A percentile compares a stretch with the other conserved stretches of the same genome.
These are phyloP conservation scores for Apophysomyces ossiformis DNA, from an alignment of 371 early-diverging fungal genomes.

Conservation along the genomic window DNA sequence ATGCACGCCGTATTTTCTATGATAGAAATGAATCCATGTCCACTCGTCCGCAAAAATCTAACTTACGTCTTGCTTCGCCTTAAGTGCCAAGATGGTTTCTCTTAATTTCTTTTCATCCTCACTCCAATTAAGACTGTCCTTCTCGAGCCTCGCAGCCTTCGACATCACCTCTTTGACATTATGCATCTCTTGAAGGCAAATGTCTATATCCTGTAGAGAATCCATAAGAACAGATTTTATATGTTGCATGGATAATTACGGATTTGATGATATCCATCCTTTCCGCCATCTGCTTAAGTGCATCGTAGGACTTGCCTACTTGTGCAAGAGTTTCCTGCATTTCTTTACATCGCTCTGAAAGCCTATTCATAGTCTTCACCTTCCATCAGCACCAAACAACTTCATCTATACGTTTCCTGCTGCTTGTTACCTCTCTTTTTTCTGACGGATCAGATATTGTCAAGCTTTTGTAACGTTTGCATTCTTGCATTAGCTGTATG, in stretches of 20 bases:
- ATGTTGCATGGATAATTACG: neutral
- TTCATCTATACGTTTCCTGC: neutral
- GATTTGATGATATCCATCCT: neutral
- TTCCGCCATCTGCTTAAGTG: neutral
- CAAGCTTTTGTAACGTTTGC: neutral
- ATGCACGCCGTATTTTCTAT: constrained; percentile 4
- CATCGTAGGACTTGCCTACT: neutral
- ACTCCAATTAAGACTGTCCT: neutral
- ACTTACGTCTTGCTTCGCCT: neutral
- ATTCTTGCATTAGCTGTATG: neutral
- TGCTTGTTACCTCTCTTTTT: neutral
- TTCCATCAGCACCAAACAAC: neutral
- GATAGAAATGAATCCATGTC: neutral
- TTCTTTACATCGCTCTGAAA: neutral
- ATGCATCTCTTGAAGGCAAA: constrained; percentile 1
- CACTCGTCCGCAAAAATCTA: neutral
- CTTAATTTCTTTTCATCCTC: neutral
- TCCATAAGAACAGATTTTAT: neutral
- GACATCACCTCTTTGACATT: neutral
- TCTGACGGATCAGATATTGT: neutral
- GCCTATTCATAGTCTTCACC: neutral
- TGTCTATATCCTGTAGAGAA: neutral
- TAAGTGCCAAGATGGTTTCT: neutral
- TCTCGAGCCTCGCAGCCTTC: neutral
- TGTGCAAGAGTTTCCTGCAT: constrained; percentile 3